phyloP scores from a whole-genome alignment of 2,329 filamentous ascomycete species.

The Nigrospora oryzae region DNA sequence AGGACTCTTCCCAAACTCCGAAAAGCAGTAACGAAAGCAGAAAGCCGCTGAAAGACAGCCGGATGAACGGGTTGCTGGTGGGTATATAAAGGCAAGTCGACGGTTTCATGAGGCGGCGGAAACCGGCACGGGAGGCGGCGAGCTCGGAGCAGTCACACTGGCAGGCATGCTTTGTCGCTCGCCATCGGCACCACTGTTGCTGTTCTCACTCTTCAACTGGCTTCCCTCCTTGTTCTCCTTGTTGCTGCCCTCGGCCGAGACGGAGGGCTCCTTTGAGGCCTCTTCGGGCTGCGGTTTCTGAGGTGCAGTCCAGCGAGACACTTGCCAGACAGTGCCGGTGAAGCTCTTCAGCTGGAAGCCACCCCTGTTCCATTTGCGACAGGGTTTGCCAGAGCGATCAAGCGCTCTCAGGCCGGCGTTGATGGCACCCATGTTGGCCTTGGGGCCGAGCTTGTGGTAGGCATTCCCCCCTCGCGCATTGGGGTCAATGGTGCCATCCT shows the following conservation, averaged over 20 bases:
- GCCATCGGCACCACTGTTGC: constrained; percentile 30
- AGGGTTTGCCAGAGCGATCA: constrained; percentile 85
- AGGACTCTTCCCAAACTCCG: constrained; percentile 7
- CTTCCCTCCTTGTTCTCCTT: constrained; percentile 56
- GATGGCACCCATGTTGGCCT: constrained; percentile 94
- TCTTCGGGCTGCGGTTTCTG: constrained; percentile 43
- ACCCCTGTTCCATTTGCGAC: constrained; percentile 82
- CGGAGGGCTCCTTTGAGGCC: constrained; percentile 32
- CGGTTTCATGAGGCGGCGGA: constrained; percentile 24
- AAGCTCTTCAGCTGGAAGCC: constrained; percentile 84
- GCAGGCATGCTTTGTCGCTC: constrained; percentile 43
- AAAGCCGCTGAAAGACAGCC: constrained; percentile 3
- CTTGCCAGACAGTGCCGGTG: constrained; percentile 75
- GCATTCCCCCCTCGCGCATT: constrained; percentile 38
- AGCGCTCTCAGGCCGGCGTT: constrained; percentile 92
- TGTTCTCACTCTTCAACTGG: constrained; percentile 38
- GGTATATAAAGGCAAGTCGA: not conserved
- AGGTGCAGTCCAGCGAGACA: constrained; percentile 75
- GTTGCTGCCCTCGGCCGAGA: constrained; percentile 43
- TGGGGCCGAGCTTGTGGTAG: constrained; percentile 82
- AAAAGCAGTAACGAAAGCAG: constrained; percentile 10
- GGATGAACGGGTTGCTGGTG: not conserved
- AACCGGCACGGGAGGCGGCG: constrained; percentile 40
- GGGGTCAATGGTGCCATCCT: constrained; percentile 56
- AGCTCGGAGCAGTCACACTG: constrained; percentile 39